These are phyloP conservation scores for Acanthamoeba healyi DNA, from an alignment of 208 protist genomes.

Conservation along the genomic window DNA sequence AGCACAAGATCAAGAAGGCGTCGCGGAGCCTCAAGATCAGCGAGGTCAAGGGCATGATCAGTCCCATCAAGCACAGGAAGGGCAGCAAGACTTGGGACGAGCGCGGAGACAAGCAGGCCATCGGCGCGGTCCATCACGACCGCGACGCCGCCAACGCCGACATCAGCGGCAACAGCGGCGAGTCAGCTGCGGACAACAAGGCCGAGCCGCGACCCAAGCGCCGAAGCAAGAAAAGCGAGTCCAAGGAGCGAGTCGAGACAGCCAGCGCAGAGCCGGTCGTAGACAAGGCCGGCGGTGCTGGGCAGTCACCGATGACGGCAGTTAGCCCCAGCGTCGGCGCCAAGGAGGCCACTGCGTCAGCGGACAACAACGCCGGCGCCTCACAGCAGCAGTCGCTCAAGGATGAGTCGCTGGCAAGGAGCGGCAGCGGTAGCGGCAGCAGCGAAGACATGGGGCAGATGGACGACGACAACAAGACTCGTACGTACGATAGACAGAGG, in stretches of 20 bases:
- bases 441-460: background rate
- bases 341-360: too few relatives aligned
- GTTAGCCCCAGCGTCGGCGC: too few relatives aligned
- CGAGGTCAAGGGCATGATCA: conserved; percentile 10
- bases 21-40: background rate
- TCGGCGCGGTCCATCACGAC: background rate
- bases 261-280: background rate
- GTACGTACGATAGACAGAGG: background rate
- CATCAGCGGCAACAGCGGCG: too few relatives aligned
- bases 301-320: background rate
- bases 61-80: background rate
- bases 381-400: background rate
- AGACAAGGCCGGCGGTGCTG: background rate
- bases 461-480: background rate
- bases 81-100: conserved; percentile 33
- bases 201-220: background rate
- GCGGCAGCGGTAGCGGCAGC: background rate
- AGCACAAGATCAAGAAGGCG: conserved; percentile 9
- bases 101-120: background rate
- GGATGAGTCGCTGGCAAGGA: background rate
- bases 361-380: background rate
- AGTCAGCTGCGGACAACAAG: background rate
- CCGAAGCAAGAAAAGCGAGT: background rate
- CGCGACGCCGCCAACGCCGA: background rate
- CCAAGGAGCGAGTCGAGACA: background rate